A percentile compares a stretch with the other conserved stretches of the same genome.
Evolutionary conservation across 495 filamentous ascomycete genomes (phyloP).

Genomic region (Penicillium samsonianum): DNA sequence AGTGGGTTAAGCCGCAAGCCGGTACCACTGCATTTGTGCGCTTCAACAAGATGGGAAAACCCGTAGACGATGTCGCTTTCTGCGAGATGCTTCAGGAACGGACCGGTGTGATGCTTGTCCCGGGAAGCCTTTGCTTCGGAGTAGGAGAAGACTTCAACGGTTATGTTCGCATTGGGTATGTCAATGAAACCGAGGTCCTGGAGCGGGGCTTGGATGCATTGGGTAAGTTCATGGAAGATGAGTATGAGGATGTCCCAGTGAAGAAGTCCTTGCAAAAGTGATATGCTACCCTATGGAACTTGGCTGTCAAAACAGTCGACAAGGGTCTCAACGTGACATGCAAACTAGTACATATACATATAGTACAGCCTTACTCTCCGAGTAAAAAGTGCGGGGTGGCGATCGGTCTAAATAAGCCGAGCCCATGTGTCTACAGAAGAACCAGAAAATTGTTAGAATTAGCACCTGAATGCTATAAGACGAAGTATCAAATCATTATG

Average conservation of each 20-base stretch:
- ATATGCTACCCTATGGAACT: background rate
- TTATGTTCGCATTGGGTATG: constrained; percentile 79
- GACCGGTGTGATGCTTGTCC: constrained; percentile 77
- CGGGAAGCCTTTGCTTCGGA: constrained; percentile 77
- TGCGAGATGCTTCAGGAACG: constrained; percentile 68
- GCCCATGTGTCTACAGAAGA: constrained; percentile 1
- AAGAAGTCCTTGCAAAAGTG: constrained; percentile 23
- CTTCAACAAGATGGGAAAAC: constrained; percentile 62
- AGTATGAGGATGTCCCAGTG: constrained; percentile 55
- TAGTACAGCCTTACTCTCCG: background rate
- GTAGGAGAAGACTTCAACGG: constrained; percentile 69
- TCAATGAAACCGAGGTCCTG: constrained; percentile 69
- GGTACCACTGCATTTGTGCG: constrained; percentile 82
- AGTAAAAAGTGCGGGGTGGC: background rate
- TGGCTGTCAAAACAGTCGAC: no score
- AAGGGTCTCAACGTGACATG: no score
- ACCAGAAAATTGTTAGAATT: background rate
- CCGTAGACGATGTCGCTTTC: constrained; percentile 71
- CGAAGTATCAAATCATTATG: no score
- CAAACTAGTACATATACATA: no score
- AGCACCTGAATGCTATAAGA: no score
- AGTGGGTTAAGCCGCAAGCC: constrained; percentile 76
- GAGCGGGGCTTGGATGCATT: constrained; percentile 64
- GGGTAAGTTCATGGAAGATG: constrained; percentile 61
- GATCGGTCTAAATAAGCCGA: constrained; percentile 2